Percentiles rank a stretch among this genome's conserved stretches.
phyloP scores from a whole-genome alignment of 2,329 filamentous ascomycete genomes.

The Endocalyx cinctus region DNA sequence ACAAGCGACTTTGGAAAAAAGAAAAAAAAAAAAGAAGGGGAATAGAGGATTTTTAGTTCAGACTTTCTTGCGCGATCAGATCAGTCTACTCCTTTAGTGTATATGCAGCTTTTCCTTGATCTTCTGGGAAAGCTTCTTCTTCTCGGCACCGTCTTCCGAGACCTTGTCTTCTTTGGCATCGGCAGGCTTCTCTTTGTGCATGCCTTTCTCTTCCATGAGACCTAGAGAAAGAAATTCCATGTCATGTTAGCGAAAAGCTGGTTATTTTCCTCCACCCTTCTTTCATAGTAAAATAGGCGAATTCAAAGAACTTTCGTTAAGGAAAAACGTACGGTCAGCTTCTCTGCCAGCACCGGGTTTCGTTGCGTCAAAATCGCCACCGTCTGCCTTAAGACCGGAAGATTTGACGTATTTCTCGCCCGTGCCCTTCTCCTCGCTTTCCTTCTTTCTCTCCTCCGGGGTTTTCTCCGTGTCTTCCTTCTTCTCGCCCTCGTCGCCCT shows the following conservation, averaged over 20 bases:
- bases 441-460: constrained; percentile 18
- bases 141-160: constrained; percentile 27
- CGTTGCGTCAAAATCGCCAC: constrained; percentile 62
- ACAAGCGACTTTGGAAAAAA: too few species aligned
- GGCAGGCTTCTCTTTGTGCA: constrained; percentile 22
- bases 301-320: too few species aligned
- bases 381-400: constrained; percentile 57
- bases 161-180: constrained; percentile 10
- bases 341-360: constrained; percentile 61
- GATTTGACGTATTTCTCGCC: constrained; percentile 55
- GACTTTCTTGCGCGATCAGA: too few species aligned
- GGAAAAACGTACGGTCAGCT: constrained; percentile 53
- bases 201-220: constrained; percentile 49
- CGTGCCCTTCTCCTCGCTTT: constrained; percentile 40
- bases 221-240: constrained; percentile 32
- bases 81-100: constrained; percentile 27
- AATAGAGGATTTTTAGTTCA: too few species aligned
- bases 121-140: constrained; percentile 55
- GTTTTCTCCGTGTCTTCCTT: constrained; percentile 15
- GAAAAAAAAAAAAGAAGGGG: too few species aligned
- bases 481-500: constrained; percentile 27
- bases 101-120: constrained; percentile 66
- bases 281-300: too few species aligned
- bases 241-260: too few species aligned
- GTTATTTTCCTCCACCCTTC: too few species aligned